Base-by-base conservation (phyloP, 1,139 yeast genomes). In the Debaryomycetaceae sp. region DNA sequence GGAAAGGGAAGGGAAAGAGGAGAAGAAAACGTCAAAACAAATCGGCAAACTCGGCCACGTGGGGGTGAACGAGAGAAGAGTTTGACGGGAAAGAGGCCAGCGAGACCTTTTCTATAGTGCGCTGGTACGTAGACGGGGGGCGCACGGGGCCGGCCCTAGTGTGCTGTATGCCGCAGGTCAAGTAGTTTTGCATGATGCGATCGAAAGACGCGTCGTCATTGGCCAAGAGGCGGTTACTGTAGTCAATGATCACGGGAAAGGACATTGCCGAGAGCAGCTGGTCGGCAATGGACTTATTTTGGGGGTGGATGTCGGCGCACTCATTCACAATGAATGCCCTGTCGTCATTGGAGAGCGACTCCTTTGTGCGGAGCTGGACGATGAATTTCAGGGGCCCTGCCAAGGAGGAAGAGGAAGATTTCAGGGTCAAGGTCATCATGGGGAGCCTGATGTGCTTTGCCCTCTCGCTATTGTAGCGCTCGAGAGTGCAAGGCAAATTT, bases 211-310 rank as follows among this genome's bases (percentile, higher is more conserved):
- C 45, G 30, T 60, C 64, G 39, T 68, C 68, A 33, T 64, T 62
- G 4, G 80, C 80, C 32, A 73, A 53, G 43, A 65, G 48, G 30
- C 57, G 49, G 44, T 72, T 63, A 31, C 63, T 64, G 64, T 73
- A 70, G 51, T 75, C 82, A 29, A 74, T 71, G 23, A 73, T 58
- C 35, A 75, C 55, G 0, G 77, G 80, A 4, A 68, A 38, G 32
- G 31, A 35, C 19, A 33, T 33, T 26, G 15, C 15, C 10, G 10
- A 7, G 10, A 18, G 20, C n/a, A 12, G 14, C 10, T 14, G 18
- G 7, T 10, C 18, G 26, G 26, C 26, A 23, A 55, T 51, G 13
- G 43, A 39, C 23, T 51, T 45, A 39, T 63, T 64, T 38, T 58
- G 63, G n/a, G 71, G 70, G 37, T 64, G 71, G 20, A 62, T 58